A percentile compares a stretch with the other conserved stretches of the same genome.
phyloP scores from a whole-genome alignment of 2,329 filamentous ascomycete species.

The Microdochium trichocladiopsis region DNA sequence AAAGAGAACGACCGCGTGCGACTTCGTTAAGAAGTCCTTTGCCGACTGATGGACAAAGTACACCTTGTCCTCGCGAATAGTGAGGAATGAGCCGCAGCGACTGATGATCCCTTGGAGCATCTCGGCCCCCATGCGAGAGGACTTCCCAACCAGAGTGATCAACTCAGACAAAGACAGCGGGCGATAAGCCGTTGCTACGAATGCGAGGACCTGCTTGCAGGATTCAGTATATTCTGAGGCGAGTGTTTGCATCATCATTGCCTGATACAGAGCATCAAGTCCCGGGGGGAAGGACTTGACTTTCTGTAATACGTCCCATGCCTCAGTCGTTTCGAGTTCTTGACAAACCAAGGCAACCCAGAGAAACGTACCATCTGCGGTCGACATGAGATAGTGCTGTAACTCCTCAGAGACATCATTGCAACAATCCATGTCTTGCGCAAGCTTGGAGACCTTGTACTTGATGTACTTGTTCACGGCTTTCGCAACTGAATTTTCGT shows the following conservation, averaged over 20 bases:
- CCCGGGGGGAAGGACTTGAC: no score
- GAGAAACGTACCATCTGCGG: slow-evolving; percentile 31
- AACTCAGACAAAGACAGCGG: neutral
- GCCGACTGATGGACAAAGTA: no score
- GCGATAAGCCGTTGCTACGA: neutral
- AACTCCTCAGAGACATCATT: neutral
- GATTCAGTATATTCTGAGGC: no score
- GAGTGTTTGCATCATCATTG: no score
- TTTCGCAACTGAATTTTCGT: neutral
- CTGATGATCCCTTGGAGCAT: neutral
- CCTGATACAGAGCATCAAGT: no score
- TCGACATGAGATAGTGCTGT: slow-evolving; percentile 5
- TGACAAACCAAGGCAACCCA: no score
- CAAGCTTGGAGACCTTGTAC: slow-evolving; percentile 14
- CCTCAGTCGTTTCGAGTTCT: no score
- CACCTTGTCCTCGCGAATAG: no score
- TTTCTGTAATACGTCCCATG: no score
- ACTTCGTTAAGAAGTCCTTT: no score
- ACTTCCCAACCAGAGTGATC: neutral
- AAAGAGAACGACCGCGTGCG: no score
- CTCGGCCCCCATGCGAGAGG: neutral
- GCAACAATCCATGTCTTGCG: neutral
- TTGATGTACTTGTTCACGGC: slow-evolving; percentile 12
- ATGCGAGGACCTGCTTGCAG: slow-evolving; percentile 1
- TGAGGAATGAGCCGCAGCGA: slow-evolving; percentile 8